phyloP scores from a whole-genome alignment of 331 rosid species.

The Phaseolus coccineus region DNA sequence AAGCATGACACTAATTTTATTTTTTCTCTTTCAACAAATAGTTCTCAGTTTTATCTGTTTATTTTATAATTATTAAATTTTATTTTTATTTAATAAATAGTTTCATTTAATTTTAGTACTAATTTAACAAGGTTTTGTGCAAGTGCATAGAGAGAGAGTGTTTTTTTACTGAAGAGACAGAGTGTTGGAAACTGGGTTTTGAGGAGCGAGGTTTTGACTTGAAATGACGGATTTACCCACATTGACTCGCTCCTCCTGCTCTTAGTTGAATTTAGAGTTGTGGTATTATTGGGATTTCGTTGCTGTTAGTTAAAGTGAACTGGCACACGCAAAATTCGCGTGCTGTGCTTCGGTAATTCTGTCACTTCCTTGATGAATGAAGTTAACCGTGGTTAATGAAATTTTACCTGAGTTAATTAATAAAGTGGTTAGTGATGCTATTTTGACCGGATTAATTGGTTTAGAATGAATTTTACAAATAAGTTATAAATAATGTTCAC shows the following conservation, averaged over 20 bases:
- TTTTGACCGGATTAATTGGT: no score
- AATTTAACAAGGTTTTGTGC: not conserved
- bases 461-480: no score
- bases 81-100: no score
- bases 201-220: not conserved
- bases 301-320: not conserved
- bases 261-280: no score
- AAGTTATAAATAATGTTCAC: no score
- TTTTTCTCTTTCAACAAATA: not conserved
- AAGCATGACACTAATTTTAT: not conserved
- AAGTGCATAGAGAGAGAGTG: no score
- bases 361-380: not conserved
- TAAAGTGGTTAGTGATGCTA: not conserved
- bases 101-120: no score
- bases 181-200: not conserved
- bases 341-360: no score
- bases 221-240: not conserved
- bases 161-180: no score
- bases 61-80: no score
- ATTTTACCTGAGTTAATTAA: not conserved
- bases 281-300: not conserved
- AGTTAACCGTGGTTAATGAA: not conserved
- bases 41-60: not conserved
- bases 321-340: not conserved
- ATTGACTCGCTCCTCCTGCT: not conserved